Conservation (phyloP, 805 yeast genomes). For the Citeromyces nyonsensis region DNA sequence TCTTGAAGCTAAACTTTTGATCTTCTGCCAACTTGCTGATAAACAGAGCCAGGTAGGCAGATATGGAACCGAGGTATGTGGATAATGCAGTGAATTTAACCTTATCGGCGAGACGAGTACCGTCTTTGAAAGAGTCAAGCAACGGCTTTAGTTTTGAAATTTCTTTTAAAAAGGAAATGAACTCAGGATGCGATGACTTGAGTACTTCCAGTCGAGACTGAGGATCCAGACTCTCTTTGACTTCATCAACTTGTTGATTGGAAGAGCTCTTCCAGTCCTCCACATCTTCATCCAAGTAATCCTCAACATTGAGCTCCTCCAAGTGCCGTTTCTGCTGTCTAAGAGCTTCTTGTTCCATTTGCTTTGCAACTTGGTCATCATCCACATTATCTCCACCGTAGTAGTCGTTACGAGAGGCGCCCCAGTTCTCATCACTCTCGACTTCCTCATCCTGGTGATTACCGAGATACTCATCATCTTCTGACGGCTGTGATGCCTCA, state of each 20-base stretch:
- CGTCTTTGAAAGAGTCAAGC: slow-evolving; percentile 19
- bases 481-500: slow-evolving; percentile 26
- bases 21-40: slow-evolving; percentile 36
- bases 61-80: slow-evolving; percentile 65
- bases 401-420: slow-evolving; percentile 29
- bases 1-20: slow-evolving; percentile 49
- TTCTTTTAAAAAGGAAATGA: slow-evolving; percentile 62
- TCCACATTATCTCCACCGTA: slow-evolving; percentile 52
- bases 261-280: slow-evolving; percentile 59
- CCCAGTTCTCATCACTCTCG: slow-evolving; percentile 22
- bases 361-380: slow-evolving; percentile 65
- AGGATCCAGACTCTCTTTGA: slow-evolving; percentile 13
- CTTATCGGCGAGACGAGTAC: slow-evolving; percentile 18
- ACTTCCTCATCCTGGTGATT: slow-evolving; percentile 12
- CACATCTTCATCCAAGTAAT: slow-evolving; percentile 63
- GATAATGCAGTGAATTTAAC: slow-evolving; percentile 59
- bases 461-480: slow-evolving; percentile 24
- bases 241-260: slow-evolving; percentile 28
- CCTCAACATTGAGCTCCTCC: slow-evolving; percentile 61
- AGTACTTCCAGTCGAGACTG: slow-evolving; percentile 21
- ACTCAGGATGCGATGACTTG: slow-evolving; percentile 65
- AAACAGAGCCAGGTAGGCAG: slow-evolving; percentile 68
- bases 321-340: slow-evolving; percentile 73
- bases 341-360: slow-evolving; percentile 77
- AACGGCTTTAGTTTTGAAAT: slow-evolving; percentile 22